Evolutionary conservation across 345 rosid genomes (phyloP), one percentile per base, ranked within the genome.

Genomic region (Jatropha curcas): DNA sequence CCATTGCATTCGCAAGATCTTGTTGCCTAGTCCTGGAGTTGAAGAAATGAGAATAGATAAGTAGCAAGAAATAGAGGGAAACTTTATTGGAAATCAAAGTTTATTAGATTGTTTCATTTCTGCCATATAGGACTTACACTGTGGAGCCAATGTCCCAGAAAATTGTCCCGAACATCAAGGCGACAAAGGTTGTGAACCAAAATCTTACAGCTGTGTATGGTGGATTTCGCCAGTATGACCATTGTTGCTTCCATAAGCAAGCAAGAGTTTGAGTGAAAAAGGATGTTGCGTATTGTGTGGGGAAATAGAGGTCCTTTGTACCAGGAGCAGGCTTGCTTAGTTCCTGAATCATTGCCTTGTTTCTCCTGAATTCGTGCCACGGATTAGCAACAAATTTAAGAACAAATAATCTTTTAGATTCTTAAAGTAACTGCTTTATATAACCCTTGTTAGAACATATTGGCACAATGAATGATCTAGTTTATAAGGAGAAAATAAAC

Each of bases 1-100:
- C 94, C 91, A 89, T 84, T 68, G 94, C 85, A 76, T 89, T 89
- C 41, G 72, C 51, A 63, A 91, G 74, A 76, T 89, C 94, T 56
- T 85, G 92, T 39, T 34, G 35, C 64, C 46, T 81, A 52, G 1
- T 30, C 76, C 92, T 92, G 83, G 28, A 69, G 28, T 64, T 71
- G n/a, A 65, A 27, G 39, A 58, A 64, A 62, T 24, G 46, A 19
- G 20, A 45, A 6, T 65, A 37, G 58, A 51, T 48, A 1, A 52
- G 17, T 48, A 66, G 41, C 17, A 8, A 16, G 48, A 33, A 45
- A 22, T 35, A 20, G 20, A 19, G 20, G 22, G 9, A n/a, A 48
- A 16, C 4, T n/a, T 7, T 0, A 48, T 48, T 16, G 53, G 53
- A 48, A 48, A 7, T 16, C 17, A 16, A 41, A 48, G 17, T 5